Evolutionary conservation across 2,329 filamentous ascomycete species (phyloP), one percentile per base, ranked within the genome.

Genomic region (Podosphaera aphanis): DNA sequence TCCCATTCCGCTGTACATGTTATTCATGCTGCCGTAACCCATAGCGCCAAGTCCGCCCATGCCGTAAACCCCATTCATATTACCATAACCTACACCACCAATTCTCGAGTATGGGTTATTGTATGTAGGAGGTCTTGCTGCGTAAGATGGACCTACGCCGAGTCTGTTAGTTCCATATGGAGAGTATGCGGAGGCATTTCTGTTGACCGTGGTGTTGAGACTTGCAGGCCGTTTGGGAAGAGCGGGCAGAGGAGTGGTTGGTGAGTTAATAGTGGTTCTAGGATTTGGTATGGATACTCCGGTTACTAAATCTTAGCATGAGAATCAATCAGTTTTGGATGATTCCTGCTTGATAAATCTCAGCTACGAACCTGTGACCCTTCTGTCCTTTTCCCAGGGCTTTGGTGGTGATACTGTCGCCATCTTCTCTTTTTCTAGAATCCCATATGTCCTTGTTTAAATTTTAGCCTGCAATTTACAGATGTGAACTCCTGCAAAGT

Each of bases 331-430:
- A 29, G 25, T 11, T 29, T 29, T 29, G 25, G 25, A 29, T 5
- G 25, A 6, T 29, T 29, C 11, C 25, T 5, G 25, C 11, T 5
- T 6, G 49, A 47, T 47, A 31, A 49, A 57, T 56, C 47, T 56
- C 50, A 52, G 48, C 46, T 48, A 55, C 53, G 52, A 48, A 46
- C 53, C 52, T 25, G 49, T 52, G 31, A 45, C 51, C 47, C 52
- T 55, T 63, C 79, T 29, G 25, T 11, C 80, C 62, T 79, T 74
- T 66, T 98, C 90, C 90, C 90, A 98, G 41, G 90, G 90, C 66
- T 98, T 98, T 47, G 90, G 90, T 59, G 90, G 90, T 62, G 88
- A 94, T 51, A 73, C 73, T 70, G 77, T 77, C 11, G 51, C 48
- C 54, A 59, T 59, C 16, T 44, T 47, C 25, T 6, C 25, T 29